Conservation (phyloP, 495 filamentous ascomycete genomes). For the Oleoguttula mirabilis region DNA sequence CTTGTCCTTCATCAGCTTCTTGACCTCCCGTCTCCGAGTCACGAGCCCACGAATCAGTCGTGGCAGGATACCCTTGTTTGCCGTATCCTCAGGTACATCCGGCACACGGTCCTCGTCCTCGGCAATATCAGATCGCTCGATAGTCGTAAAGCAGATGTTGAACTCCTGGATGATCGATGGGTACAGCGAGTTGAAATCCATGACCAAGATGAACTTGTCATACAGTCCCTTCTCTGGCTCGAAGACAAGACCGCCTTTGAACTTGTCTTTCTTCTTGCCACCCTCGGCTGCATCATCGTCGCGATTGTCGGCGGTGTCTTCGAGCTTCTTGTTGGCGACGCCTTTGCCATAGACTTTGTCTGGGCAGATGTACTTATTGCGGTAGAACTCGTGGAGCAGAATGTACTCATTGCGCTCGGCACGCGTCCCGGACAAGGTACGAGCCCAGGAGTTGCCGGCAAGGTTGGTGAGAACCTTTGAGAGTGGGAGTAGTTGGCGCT, state of each 20-base stretch:
- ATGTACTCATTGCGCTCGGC: constrained; percentile 99
- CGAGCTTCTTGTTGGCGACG: constrained; percentile 37
- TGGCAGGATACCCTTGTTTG: constrained; percentile 72
- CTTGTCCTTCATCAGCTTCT: constrained; percentile 92
- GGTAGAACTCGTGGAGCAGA: constrained; percentile 88
- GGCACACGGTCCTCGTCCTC: constrained; percentile 73
- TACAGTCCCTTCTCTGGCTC: constrained; percentile 96
- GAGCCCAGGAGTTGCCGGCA: constrained; percentile 95
- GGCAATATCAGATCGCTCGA: constrained; percentile 57
- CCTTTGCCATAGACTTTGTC: constrained; percentile 71
- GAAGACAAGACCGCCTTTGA: constrained; percentile 94
- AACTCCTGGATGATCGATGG: constrained; percentile 98
- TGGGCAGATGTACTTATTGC: constrained; percentile 93
- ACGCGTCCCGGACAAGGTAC: constrained; percentile 86
- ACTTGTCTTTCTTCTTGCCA: constrained; percentile 94
- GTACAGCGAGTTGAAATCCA: constrained; percentile 99
- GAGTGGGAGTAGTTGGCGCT: constrained; percentile 81
- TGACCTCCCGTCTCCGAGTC: constrained; percentile 75
- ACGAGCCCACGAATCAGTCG: constrained; percentile 84
- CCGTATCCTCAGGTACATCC: constrained; percentile 46
- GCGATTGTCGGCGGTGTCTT: constrained; percentile 55
- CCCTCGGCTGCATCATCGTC: constrained; percentile 62
- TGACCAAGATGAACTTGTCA: constrained; percentile 92
- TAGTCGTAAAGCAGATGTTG: constrained; percentile 98
- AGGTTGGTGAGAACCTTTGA: constrained; percentile 93